Base-by-base conservation (phyloP, 176 grass and related monocot genomes). In the Metroxylon sagu region DNA sequence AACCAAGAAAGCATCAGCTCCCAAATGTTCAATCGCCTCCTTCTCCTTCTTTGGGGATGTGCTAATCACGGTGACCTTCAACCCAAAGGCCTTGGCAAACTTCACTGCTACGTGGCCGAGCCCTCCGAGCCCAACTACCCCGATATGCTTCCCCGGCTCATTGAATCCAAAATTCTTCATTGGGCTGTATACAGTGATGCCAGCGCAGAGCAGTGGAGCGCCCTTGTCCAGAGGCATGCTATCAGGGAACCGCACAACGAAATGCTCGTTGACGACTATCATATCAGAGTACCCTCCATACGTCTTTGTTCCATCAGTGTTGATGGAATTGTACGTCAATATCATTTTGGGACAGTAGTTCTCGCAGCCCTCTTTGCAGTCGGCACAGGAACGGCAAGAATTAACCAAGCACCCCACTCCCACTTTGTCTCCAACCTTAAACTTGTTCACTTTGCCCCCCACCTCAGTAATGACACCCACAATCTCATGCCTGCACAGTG, bases 51-150 rank as follows among this genome's bases (percentile, higher is more conserved):
- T 65, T 0, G 62, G 73, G 4, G 81, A 80, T 14, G 67, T 70
- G 66, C 80, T 84, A 56, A 89, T 74, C 64, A 85, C 85, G 0
- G 85, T 89, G 30, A 89, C 85, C 65, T 53, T 84, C 64, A 74
- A 70, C 54, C 85, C 85, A 29, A 89, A 77, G 8, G 70, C 81
- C 77, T 71, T 80, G 2, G 63, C 85, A 39, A 89, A 80, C 80
- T 75, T 89, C 6, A 89, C 85, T 5, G 86, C 81, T 18, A 89
- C 73, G 25, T 89, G 86, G 0, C 86, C 86, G 2, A 89, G 81
- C 1, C 86, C 86, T 1, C 86, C 86, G 5, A 89, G 81, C 3
- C 86, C 77, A 19, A 85, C 14, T 18, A 89, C 77, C 31, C 81
- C 86, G 2, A 89, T 48, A 57, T 81, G 69, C 70, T 68, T 81